Evolutionary conservation across 352 stramenopile genomes (phyloP), one percentile per base, ranked within the genome.

Genomic region (Globisporangium spiculum): DNA sequence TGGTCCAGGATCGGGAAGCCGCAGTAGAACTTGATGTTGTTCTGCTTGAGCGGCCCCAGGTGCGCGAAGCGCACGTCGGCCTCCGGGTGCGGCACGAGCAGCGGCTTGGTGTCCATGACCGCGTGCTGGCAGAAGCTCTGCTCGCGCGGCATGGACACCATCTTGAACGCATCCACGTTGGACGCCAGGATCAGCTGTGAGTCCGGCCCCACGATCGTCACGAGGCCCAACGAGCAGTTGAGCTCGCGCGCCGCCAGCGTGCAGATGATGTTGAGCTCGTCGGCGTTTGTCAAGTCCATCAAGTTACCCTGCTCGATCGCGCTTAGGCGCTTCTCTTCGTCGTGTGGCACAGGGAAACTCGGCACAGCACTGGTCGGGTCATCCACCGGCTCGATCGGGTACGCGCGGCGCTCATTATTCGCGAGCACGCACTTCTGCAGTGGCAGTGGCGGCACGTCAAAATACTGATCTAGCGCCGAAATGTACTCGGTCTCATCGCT

Each of bases 41-140:
- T 53, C 30, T 65, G 41, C 55, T 67, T 68, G 46, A 78, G 64
- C 32, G 46, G 46, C 9, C 27, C 62, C 26, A 68, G 62, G 60
- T 79, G 73, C 16, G 64, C 32, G 64, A 91, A 91, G 46, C 81
- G 83, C 27, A 82, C 67, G 63, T 90, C 79, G 1, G 80, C 72
- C 64, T 88, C 81, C 0, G 77, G 72, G 50, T 90, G 78, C 9
- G 78, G 76, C 22, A 88, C 72, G 20, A 90, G 61, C 50, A 91
- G 69, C 1, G 79, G 81, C 53, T 72, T 73, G 48, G 76, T 60
- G 20, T 74, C 69, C 73, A 82, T 79, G 41, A 82, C 59, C 10
- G 63, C 70, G 63, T 82, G 75, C 52, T 69, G 60, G 56, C 75
- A 82, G 56, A 82, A 73, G 36, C 69, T 64, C 26, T 79, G 63